Base-by-base conservation (phyloP, 1,284 basidiomycete genomes). In the Leccinum fallax region DNA sequence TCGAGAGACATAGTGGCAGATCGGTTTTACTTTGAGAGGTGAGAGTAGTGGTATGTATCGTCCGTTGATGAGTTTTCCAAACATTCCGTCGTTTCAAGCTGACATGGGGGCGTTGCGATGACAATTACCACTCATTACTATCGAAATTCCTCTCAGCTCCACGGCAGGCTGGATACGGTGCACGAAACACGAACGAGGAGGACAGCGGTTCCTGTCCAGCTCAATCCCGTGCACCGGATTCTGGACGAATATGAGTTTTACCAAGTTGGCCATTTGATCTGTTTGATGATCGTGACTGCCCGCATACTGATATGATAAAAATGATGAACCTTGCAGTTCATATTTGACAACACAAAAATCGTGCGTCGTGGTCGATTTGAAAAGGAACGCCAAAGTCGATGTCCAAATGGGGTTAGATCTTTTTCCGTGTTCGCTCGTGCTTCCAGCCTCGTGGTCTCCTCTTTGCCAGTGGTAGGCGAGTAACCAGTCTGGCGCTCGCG, bases 181-280 rank as follows among this genome's bases (percentile, higher is more conserved):
- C 67, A 63, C 58, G 58, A 64, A 70, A 71, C 71, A 72, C 59
- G 69, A 66, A 56, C 40, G 51, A 55, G 28, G 58, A 62, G 49
- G 59, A 32, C 40, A 60, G 63, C 16, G 57, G 55, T 53, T 48
- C 55, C 46, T 57, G 67, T 53, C 38, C 38, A 54, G 55, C n/a
- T 30, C 66, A 55, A 53, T 32, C 32, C 9, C 58, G 43, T 62
- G 53, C 49, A 60, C 40, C 59, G 58, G 57, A 59, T 57, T 57
- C 53, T 32, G 52, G 55, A 63, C 30, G 51, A 36, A 62, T 49
- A 59, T 59, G 61, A 60, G 28, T 19, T 13, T 46, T 13, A 46
- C 57, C 67, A 71, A 58, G 61, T 65, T 68, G 63, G 60, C 57
- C 11, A 58, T 58, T 58, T 60, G 55, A 70, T 61, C 57, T 57